Conservation (phyloP, 208 protist genomes). For the Trypanosomatidae sp. region DNA sequence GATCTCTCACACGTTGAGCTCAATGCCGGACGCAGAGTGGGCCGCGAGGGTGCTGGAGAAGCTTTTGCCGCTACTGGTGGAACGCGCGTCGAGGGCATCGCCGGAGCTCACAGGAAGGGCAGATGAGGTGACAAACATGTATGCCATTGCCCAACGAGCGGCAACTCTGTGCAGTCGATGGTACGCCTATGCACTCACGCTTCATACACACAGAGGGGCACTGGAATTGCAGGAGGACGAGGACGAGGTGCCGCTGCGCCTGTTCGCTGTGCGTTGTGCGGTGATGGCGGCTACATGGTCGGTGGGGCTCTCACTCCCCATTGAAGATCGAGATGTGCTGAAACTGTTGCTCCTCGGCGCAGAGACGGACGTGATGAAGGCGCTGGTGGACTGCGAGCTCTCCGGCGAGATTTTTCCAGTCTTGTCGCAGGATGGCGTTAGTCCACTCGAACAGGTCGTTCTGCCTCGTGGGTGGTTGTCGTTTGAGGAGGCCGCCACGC, state of each 20-base stretch:
- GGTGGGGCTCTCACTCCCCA: conserved; percentile 30
- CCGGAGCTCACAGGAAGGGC: conserved; percentile 18
- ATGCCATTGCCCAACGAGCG: conserved; percentile 26
- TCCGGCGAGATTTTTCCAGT: conserved; percentile 25
- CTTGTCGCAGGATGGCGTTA: conserved; percentile 16
- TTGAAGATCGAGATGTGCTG: conserved; percentile 34
- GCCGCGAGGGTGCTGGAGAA: conserved; percentile 24
- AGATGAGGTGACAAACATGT: conserved; percentile 27
- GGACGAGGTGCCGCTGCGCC: conserved; percentile 26
- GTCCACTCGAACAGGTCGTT: conserved; percentile 27
- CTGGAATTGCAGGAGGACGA: conserved; percentile 32
- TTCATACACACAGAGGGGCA: conserved; percentile 24
- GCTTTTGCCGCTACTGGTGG: conserved; percentile 36
- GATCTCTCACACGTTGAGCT: conserved; percentile 7
- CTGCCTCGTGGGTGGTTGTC: conserved; percentile 66
- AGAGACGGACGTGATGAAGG: conserved; percentile 19
- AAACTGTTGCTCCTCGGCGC: conserved; percentile 45
- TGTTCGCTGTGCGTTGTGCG: conserved; percentile 47
- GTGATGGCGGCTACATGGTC: conserved; percentile 67
- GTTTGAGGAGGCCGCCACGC: conserved; percentile 40
- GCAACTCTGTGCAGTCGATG: conserved; percentile 49
- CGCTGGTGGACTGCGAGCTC: conserved; percentile 18
- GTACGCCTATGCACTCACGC: conserved; percentile 43
- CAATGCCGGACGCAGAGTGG: conserved; percentile 18
- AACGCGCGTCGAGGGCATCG: conserved; percentile 22